These are phyloP conservation scores for Suillus discolor DNA, from an alignment of 768 basidiomycete species.

Conservation along the genomic window DNA sequence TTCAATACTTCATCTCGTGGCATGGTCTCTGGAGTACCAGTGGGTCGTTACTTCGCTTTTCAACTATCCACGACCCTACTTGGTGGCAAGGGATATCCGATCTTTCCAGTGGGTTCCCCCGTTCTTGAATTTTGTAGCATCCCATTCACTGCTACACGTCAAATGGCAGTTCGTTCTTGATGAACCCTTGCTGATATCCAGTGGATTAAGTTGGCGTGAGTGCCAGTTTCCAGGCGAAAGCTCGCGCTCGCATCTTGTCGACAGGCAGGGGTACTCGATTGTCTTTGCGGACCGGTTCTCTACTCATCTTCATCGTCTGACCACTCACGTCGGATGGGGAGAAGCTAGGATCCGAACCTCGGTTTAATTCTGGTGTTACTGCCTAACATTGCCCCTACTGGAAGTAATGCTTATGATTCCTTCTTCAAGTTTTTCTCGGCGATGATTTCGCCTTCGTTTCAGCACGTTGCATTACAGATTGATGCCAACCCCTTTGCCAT, in stretches of 20 bases:
- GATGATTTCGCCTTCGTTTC: too few relatives aligned
- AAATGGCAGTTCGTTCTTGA: neutral
- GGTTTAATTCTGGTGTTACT: neutral
- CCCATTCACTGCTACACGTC: neutral
- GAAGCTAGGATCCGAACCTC: neutral
- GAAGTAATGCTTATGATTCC: too few relatives aligned
- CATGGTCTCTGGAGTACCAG: neutral
- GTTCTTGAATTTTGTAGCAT: neutral
- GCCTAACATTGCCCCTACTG: too few relatives aligned
- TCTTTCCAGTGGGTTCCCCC: neutral
- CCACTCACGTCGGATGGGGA: neutral
- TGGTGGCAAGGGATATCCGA: neutral
- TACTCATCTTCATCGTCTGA: neutral
- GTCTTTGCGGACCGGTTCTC: neutral
- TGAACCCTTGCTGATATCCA: neutral
- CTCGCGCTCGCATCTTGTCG: too few relatives aligned
- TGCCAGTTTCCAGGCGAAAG: too few relatives aligned
- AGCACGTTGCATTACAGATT: too few relatives aligned
- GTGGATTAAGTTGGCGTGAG: neutral
- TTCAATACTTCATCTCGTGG: too few relatives aligned
- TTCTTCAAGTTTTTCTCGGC: too few relatives aligned
- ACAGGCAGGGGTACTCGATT: neutral
- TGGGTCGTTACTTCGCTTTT: neutral
- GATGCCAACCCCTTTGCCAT: too few relatives aligned
- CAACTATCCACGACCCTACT: neutral